Percentiles rank a stretch among this genome's conserved stretches.
phyloP scores from a whole-genome alignment of 2,329 filamentous ascomycete species.

The Fusarium pseudonygamai region DNA sequence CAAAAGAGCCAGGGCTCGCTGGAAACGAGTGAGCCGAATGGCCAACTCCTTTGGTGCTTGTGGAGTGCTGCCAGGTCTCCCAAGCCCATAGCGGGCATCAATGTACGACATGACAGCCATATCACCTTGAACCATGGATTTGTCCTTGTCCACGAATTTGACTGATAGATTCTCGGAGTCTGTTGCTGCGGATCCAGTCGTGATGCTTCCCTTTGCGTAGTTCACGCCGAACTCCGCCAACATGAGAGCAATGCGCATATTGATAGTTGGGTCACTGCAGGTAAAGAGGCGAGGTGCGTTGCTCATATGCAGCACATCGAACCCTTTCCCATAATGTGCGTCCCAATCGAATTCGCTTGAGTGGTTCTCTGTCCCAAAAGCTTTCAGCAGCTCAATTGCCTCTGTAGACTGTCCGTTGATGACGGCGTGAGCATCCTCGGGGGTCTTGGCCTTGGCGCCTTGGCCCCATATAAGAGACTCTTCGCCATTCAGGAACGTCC shows the following conservation, averaged over 20 bases:
- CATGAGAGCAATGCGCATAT: slow-evolving; percentile 61
- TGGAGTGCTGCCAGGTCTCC: slow-evolving; percentile 40
- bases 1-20: slow-evolving; percentile 50
- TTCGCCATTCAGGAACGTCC: slow-evolving; percentile 79
- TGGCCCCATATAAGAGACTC: slow-evolving; percentile 86
- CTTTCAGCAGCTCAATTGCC: slow-evolving; percentile 74
- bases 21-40: slow-evolving; percentile 53
- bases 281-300: slow-evolving; percentile 61
- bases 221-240: slow-evolving; percentile 58
- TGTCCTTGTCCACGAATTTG: slow-evolving; percentile 66
- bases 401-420: slow-evolving; percentile 75
- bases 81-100: slow-evolving; percentile 59
- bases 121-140: slow-evolving; percentile 60
- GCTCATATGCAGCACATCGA: slow-evolving; percentile 80
- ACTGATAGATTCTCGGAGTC: slow-evolving; percentile 43
- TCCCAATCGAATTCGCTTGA: slow-evolving; percentile 78
- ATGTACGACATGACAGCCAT: slow-evolving; percentile 68
- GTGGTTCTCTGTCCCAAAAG: slow-evolving; percentile 89
- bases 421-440: slow-evolving; percentile 67
- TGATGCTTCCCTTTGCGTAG: slow-evolving; percentile 58
- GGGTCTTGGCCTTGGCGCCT: slow-evolving; percentile 77
- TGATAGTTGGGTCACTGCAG: slow-evolving; percentile 57
- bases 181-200: slow-evolving; percentile 26
- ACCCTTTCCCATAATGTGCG: slow-evolving; percentile 78
- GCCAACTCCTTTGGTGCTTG: slow-evolving; percentile 47